These are phyloP conservation scores for Eragrostis curvula DNA, from an alignment of 176 grass and related monocot genomes.

Conservation along the genomic window DNA sequence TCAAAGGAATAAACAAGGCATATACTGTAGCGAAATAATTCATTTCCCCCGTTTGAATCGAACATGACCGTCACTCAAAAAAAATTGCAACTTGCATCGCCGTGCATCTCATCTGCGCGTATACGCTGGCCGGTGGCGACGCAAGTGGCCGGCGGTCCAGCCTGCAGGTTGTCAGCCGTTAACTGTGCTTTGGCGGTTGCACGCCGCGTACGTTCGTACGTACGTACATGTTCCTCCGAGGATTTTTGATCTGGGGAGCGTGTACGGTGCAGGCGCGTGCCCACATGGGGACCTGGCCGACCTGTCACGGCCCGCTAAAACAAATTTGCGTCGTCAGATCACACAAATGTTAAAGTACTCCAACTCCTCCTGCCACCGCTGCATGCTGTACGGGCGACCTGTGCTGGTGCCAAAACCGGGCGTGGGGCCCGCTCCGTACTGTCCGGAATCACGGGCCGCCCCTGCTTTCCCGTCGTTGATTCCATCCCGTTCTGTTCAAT, in stretches of 20 bases:
- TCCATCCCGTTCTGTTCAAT: background rate
- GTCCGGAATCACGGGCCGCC: conserved; percentile 37
- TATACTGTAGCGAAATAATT: no score
- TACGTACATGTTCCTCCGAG: background rate
- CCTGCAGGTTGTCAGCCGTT: background rate
- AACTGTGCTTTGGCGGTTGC: conserved; percentile 15
- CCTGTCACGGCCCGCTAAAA: background rate
- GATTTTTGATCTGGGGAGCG: background rate
- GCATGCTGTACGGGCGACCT: background rate
- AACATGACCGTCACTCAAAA: no score
- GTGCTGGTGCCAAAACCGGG: background rate
- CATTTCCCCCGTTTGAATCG: background rate
- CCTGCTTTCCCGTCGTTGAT: no score
- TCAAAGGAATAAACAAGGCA: no score
- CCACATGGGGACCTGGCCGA: background rate
- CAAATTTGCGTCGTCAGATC: no score
- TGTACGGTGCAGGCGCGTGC: background rate
- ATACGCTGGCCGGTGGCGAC: background rate
- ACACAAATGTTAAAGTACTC: no score
- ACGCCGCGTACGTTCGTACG: conserved; percentile 23
- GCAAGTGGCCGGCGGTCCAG: background rate
- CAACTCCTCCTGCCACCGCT: no score
- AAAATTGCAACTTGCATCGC: background rate
- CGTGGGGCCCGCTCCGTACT: conserved; percentile 22
- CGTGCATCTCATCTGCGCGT: background rate